These are phyloP conservation scores for Auriscalpium vulgare DNA, from an alignment of 768 basidiomycete genomes.

Conservation along the genomic window DNA sequence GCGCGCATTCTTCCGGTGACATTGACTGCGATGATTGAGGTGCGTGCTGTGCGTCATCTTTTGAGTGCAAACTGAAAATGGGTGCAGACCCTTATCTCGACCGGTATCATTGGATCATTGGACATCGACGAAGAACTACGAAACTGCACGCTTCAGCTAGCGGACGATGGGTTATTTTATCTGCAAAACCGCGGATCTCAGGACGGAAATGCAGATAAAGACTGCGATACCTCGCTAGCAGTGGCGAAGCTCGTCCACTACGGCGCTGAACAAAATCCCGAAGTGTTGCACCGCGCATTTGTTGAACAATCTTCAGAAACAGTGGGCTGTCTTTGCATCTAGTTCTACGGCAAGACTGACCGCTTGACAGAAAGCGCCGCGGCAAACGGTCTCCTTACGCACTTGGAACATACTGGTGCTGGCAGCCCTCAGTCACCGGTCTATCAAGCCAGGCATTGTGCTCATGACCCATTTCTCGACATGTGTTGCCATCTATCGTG, in stretches of 20 bases:
- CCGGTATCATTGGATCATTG: conserved; percentile 15
- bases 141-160: conserved; percentile 1
- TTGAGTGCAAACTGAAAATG: background rate
- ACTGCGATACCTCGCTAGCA: conserved; percentile 42
- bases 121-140: conserved; percentile 9
- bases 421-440: conserved; percentile 37
- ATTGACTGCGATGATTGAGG: conserved; percentile 47
- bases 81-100: conserved; percentile 23
- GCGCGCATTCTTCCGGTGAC: conserved; percentile 41
- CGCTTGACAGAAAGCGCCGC: background rate
- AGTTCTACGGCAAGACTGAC: background rate
- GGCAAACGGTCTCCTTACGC: conserved; percentile 33
- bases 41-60: conserved; percentile 17
- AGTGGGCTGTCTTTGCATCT: no score
- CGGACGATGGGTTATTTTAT: conserved; percentile 12
- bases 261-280: conserved; percentile 35
- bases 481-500: conserved; percentile 42
- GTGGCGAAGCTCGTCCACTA: conserved; percentile 45
- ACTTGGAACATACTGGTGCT: conserved; percentile 62
- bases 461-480: conserved; percentile 43
- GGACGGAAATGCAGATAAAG: conserved; percentile 37
- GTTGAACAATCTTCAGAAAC: conserved; percentile 22
- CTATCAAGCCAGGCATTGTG: conserved; percentile 28
- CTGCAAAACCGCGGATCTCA: conserved; percentile 19
- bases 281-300: conserved; percentile 30